Evolutionary conservation across 2,329 filamentous ascomycete species (phyloP), one percentile per base, ranked within the genome.

Genomic region (Aspergillus carbonarius): DNA sequence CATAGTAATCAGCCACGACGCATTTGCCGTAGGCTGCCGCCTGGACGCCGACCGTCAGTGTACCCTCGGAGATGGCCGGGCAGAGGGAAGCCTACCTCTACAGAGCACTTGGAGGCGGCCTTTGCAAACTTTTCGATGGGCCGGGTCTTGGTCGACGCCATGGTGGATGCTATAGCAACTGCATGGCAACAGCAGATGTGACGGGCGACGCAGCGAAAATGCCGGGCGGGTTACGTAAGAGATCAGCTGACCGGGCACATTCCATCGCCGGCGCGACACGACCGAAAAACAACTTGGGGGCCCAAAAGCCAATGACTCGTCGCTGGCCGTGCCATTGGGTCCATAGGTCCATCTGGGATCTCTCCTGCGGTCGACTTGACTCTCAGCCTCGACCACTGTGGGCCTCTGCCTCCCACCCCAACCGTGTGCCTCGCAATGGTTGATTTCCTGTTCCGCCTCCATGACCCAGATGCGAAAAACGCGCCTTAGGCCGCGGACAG

Each of bases 1-100:
- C 86, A 71, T 93, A 93, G 77, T 96, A 98, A 72, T 98, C 93
- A 39, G 86, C 85, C 52, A 93, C 84, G 63, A 99, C 88, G 73
- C 95, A 99, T 81, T 92, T 93, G 65, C 93, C 95, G 71, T 98
- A 99, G 12, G 85, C 81, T 2, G 91, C 83, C 54, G 91, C 89
- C 93, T 98, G 63, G 57, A 53, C 51, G 56, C 42, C 15, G 20
- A 50, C 18, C 39, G 58, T 62, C 66, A 65, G 66, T 55, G 30
- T 32, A 9, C 9, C 10, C 30, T 32, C 30, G 30, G 30, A 10
- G 30, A 32, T 10, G 30, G 30, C 30, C 8, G 8, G 30, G 13
- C 37, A 35, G 35, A 20, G 39, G 32, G 40, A 20, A 17, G 69
- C 74, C 39, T 74, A 89, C 88, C 80, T 91, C 87, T 52, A 79